A percentile compares a stretch with the other conserved stretches of the same genome.
Conservation (phyloP, 345 rosid species). For the Salix purpurea region DNA sequence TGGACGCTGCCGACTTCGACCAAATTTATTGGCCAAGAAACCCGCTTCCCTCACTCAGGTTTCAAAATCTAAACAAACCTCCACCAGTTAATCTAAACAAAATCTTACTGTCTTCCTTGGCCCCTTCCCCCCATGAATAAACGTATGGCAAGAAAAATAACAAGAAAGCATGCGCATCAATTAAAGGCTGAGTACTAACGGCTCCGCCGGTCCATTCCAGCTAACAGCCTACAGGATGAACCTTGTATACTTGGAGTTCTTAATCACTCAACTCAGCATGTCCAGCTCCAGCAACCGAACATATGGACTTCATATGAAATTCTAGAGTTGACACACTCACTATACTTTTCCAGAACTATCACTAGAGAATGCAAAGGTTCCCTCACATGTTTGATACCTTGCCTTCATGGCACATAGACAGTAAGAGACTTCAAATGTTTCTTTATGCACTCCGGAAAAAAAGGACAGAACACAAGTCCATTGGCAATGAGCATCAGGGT, state of each 20-base stretch:
- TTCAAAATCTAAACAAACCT: too few species aligned
- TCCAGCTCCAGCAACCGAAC: not conserved
- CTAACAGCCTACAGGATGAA: not conserved
- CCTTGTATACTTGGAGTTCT: not conserved
- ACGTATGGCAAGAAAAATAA: too few species aligned
- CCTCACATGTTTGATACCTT: not conserved
- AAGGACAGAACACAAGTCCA: too few species aligned
- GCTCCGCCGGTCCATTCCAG: not conserved
- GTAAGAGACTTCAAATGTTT: not conserved
- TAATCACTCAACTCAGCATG: not conserved
- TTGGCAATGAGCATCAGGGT: not conserved
- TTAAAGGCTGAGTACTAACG: not conserved
- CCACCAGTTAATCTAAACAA: too few species aligned
- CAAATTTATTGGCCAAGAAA: too few species aligned
- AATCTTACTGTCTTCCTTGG: too few species aligned
- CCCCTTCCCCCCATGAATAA: too few species aligned
- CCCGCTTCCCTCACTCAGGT: too few species aligned
- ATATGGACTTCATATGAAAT: not conserved
- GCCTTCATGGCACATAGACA: not conserved
- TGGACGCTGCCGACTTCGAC: too few species aligned
- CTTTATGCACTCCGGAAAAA: too few species aligned
- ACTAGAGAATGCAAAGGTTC: not conserved
- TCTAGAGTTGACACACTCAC: not conserved
- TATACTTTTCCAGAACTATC: not conserved
- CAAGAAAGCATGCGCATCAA: too few species aligned